phyloP scores from a whole-genome alignment of 805 yeast genomes.

The Candida sphagnicola region DNA sequence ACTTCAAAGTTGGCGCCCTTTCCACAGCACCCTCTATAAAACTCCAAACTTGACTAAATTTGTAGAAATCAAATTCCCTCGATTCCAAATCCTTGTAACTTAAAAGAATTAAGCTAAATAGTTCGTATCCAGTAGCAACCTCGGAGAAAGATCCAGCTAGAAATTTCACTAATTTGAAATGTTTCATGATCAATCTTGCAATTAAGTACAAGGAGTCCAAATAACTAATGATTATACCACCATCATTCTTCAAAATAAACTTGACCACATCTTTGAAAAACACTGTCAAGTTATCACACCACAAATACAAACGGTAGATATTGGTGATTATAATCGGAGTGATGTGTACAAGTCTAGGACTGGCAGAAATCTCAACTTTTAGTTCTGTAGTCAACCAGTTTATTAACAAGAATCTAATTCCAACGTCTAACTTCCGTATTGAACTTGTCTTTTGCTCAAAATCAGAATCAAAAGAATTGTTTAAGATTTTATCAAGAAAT shows the following conservation, averaged over 20 bases:
- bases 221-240: slow-evolving; percentile 35
- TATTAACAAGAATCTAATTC: slow-evolving; percentile 41
- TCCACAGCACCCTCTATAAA: slow-evolving; percentile 28
- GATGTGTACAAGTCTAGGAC: slow-evolving; percentile 34
- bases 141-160: slow-evolving; percentile 28
- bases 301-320: slow-evolving; percentile 29
- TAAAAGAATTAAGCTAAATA: slow-evolving; percentile 29
- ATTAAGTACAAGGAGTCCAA: slow-evolving; percentile 39
- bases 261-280: slow-evolving; percentile 35
- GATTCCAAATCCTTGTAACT: slow-evolving; percentile 31
- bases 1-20: slow-evolving; percentile 8
- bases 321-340: slow-evolving; percentile 24
- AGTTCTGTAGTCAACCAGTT: slow-evolving; percentile 47
- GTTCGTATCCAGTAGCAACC: slow-evolving; percentile 27
- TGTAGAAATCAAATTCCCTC: slow-evolving; percentile 30
- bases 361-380: slow-evolving; percentile 29
- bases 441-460: slow-evolving; percentile 10
- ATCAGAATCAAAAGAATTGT: slow-evolving; percentile 13
- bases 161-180: slow-evolving; percentile 29
- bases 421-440: slow-evolving; percentile 29
- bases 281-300: slow-evolving; percentile 39
- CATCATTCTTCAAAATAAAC: slow-evolving; percentile 34
- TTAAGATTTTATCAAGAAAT: slow-evolving; percentile 28
- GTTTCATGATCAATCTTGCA: slow-evolving; percentile 26
- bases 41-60: slow-evolving; percentile 31